phyloP scores from a whole-genome alignment of 306 rosid genomes.

The Ceratonia siliqua region DNA sequence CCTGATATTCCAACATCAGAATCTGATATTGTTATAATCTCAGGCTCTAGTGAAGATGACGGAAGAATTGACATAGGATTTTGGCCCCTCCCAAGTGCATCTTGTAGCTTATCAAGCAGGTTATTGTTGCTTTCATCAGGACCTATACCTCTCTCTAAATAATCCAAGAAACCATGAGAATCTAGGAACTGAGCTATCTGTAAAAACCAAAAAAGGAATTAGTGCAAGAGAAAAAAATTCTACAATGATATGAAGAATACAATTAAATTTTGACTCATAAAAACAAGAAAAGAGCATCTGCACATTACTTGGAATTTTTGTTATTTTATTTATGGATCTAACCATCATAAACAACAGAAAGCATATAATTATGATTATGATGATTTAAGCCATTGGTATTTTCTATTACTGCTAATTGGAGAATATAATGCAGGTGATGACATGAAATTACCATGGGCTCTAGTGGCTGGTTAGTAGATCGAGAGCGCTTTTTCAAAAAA shows the following conservation, averaged over 20 bases:
- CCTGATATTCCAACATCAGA: slow-evolving; percentile 74
- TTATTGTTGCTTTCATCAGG: slow-evolving; percentile 79
- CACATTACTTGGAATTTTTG: slow-evolving; percentile 2
- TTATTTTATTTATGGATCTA: slow-evolving; percentile 14
- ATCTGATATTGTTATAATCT: slow-evolving; percentile 89
- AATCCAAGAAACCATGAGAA: slow-evolving; percentile 92
- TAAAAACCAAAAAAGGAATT: slow-evolving; percentile 36
- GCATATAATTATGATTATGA: slow-evolving; percentile 19
- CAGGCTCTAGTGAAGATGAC: slow-evolving; percentile 67
- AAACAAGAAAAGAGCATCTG: slow-evolving; percentile 28
- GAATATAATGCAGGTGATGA: slow-evolving; percentile 32
- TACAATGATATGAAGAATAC: slow-evolving; percentile 12
- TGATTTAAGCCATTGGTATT: slow-evolving; percentile 26
- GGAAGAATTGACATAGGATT: slow-evolving; percentile 89
- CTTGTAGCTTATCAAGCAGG: slow-evolving; percentile 94
- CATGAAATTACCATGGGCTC: slow-evolving; percentile 82
- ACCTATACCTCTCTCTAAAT: slow-evolving; percentile 83
- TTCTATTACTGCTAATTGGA: slow-evolving; percentile 29
- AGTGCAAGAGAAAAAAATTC: slow-evolving; percentile 16
- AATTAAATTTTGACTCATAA: background rate
- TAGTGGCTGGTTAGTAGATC: slow-evolving; percentile 81
- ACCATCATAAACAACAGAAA: slow-evolving; percentile 25
- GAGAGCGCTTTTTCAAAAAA: slow-evolving; percentile 85
- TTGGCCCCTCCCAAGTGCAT: slow-evolving; percentile 97
- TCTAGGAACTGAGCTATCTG: slow-evolving; percentile 91